Base-by-base conservation (phyloP, 176 grass and related monocot species). In the Musa beccarii region DNA sequence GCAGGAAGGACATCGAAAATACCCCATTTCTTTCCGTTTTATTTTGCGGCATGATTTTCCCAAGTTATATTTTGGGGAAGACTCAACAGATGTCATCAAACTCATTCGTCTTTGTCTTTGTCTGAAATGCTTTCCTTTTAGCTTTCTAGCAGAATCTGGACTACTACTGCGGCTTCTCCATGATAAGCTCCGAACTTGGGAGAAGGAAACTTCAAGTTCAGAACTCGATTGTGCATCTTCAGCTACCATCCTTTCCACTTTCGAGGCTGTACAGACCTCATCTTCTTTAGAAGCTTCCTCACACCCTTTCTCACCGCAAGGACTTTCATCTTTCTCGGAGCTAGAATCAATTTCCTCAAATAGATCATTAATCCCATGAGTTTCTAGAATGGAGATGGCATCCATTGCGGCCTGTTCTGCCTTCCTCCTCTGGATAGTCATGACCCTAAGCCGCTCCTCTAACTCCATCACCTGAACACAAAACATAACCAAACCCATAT, bases 41-140 rank as follows among this genome's bases (percentile, higher is more conserved):
- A 89, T 91, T 83, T 87, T 98, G 69, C 95, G 72, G 82, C 95
- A 98, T 15, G 94, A 98, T 79, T 89, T 92, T 10, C 90, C 94
- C 73, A 87, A 55, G 22, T 86, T 90, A 72, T 98, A 93, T 70
- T 93, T 98, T 59, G 94, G 90, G 54, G 82, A 89, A 75, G 93
- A 72, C 10, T 89, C 82, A 14, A 84, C 55, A 75, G 82, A 75
- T 15, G 86, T 75, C 69, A 79, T 82, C 62, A 81, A 81, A 80
- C 75, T 87, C 53, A 78, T 71, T 69, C 81, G 50, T 74, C 83
- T 59, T 28, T 85, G 83, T 68, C 81, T 83, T 69, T 91, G 88
- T 59, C 21, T 89, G 73, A 87, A 81, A 69, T 98, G 85, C 75
- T 69, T 89, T 54, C 82, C 82, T 80, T 89, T 87, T 19, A 80